These are phyloP conservation scores for Wickerhamomyces sp. DNA, from an alignment of 1,139 yeast species.

Conservation along the genomic window DNA sequence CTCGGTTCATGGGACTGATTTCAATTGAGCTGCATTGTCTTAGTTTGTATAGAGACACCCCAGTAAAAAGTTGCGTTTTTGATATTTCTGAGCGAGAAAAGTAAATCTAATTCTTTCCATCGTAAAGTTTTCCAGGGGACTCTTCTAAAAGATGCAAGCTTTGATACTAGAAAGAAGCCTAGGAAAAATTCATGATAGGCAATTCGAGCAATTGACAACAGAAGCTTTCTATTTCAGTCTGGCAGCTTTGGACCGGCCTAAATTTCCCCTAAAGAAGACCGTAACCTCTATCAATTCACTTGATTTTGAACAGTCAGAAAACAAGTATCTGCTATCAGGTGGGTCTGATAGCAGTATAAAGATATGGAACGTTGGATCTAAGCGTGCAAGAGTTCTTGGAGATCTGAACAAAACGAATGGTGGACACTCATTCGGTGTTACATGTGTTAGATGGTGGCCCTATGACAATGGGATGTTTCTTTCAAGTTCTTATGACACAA, in stretches of 20 bases:
- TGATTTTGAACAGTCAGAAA: conserved; percentile 51
- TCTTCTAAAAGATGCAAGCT: conserved; percentile 10
- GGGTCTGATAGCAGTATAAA: conserved; percentile 72
- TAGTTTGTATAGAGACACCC: not conserved
- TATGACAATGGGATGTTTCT: conserved; percentile 82
- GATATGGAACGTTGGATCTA: conserved; percentile 40
- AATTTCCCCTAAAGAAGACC: conserved; percentile 29
- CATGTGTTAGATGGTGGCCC: conserved; percentile 85
- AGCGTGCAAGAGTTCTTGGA: conserved; percentile 19
- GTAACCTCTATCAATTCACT: conserved; percentile 58
- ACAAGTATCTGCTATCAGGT: conserved; percentile 59
- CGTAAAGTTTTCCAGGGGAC: too few species aligned
- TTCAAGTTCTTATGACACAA: conserved; percentile 74
- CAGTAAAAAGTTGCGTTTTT: not conserved
- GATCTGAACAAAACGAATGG: conserved; percentile 22
- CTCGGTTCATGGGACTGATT: not conserved
- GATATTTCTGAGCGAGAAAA: not conserved
- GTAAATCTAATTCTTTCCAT: too few species aligned
- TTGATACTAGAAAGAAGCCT: conserved; percentile 11
- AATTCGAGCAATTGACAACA: conserved; percentile 20
- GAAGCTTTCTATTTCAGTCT: conserved; percentile 38
- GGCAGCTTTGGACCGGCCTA: conserved; percentile 25
- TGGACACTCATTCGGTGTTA: conserved; percentile 66
- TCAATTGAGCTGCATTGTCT: not conserved
- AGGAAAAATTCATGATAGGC: conserved; percentile 8